Evolutionary conservation across 768 basidiomycete species (phyloP).

Genomic region (Thelephora aurantiotincta): DNA sequence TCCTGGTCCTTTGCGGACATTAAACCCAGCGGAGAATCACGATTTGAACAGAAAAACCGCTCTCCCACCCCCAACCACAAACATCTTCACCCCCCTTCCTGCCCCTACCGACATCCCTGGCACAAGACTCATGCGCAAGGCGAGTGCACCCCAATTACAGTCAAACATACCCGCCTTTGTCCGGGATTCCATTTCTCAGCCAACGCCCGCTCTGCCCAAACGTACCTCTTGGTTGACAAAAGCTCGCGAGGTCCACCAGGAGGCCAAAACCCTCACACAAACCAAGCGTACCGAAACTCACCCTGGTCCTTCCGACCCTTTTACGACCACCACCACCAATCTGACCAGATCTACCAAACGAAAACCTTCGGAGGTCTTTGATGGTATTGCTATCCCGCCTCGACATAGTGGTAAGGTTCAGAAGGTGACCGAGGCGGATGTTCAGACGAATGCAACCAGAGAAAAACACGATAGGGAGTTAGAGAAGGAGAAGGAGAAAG

Average conservation of each 20-base stretch:
- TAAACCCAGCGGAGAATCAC: background rate
- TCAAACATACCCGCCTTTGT: background rate
- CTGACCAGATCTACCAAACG: constrained; percentile 27
- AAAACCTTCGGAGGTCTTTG: constrained; percentile 38
- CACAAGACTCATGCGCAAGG: background rate
- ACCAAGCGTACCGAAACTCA: constrained; percentile 12
- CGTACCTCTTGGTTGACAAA: constrained; percentile 75
- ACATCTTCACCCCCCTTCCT: background rate
- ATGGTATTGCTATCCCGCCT: background rate
- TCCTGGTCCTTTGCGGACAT: background rate
- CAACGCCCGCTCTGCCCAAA: constrained; percentile 24
- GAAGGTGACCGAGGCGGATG: background rate
- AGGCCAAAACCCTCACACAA: constrained; percentile 32
- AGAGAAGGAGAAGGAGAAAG: too few relatives aligned
- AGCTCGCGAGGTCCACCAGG: constrained; percentile 52
- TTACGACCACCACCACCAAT: constrained; percentile 3
- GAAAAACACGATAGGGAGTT: too few relatives aligned
- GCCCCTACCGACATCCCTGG: background rate
- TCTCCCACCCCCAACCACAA: background rate
- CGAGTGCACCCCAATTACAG: background rate
- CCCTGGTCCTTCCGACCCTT: background rate
- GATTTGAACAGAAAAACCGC: background rate
- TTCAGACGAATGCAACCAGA: background rate
- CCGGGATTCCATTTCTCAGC: background rate
- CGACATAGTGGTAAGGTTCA: background rate